A percentile compares a stretch with the other conserved stretches of the same genome.
These are phyloP conservation scores for Tirmania nivea DNA, from an alignment of 495 filamentous ascomycete species.

Conservation along the genomic window DNA sequence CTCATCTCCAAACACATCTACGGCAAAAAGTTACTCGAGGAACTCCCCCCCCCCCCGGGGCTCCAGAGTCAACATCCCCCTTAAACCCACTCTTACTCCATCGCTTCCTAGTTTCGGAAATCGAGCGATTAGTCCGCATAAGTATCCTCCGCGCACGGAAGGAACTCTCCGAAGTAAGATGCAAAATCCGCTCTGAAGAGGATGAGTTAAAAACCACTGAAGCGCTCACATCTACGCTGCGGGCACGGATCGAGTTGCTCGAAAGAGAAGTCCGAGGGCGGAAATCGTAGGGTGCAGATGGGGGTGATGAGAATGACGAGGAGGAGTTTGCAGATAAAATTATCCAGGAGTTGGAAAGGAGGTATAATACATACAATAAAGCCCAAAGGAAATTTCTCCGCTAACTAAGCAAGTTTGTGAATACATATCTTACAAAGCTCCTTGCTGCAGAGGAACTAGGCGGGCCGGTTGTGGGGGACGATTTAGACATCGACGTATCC, in stretches of 20 bases:
- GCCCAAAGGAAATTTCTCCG: slow-evolving; percentile 27
- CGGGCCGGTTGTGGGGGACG: slow-evolving; percentile 62
- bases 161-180: too few relatives aligned
- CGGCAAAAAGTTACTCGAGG: slow-evolving; percentile 1
- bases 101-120: background rate
- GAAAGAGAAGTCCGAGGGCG: background rate
- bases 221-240: background rate
- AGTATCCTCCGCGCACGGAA: too few relatives aligned
- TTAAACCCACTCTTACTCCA: background rate
- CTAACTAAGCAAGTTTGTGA: slow-evolving; percentile 49
- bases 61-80: background rate
- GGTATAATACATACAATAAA: slow-evolving; percentile 1
- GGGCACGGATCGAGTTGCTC: background rate
- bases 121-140: background rate
- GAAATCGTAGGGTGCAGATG: slow-evolving; percentile 6
- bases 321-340: slow-evolving; percentile 26
- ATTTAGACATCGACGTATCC: slow-evolving; percentile 35
- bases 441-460: slow-evolving; percentile 71
- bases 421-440: slow-evolving; percentile 51
- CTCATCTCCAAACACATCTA: background rate
- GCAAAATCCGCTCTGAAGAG: too few relatives aligned
- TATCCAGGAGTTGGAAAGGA: slow-evolving; percentile 32
- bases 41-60: background rate
- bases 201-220: too few relatives aligned
- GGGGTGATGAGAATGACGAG: slow-evolving; percentile 37